A percentile compares a stretch with the other conserved stretches of the same genome.
phyloP scores from a whole-genome alignment of 495 filamentous ascomycete species.

The Lepraria neglecta region DNA sequence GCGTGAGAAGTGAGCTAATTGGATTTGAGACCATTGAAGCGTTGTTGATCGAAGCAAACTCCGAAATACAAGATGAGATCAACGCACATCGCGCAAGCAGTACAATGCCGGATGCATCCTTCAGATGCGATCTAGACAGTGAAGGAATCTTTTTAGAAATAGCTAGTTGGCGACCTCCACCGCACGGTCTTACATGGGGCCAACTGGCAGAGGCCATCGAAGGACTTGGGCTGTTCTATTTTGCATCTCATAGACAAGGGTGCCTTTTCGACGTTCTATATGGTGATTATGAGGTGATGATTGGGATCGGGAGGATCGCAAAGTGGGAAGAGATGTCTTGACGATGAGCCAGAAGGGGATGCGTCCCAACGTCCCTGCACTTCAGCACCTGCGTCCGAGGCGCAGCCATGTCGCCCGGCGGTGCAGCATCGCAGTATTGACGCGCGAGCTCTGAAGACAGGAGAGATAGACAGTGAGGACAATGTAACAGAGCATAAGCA shows the following conservation, averaged over 20 bases:
- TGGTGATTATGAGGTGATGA: neutral
- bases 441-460: too few relatives aligned
- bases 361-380: too few relatives aligned
- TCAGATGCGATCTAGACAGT: neutral
- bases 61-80: neutral
- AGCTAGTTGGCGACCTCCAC: neutral
- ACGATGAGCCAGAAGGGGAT: neutral
- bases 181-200: neutral
- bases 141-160: neutral
- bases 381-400: too few relatives aligned
- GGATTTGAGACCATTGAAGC: neutral
- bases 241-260: neutral
- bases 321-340: neutral
- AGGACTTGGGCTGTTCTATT: slow-evolving; percentile 8
- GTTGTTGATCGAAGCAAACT: neutral
- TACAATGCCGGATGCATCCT: neutral
- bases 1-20: neutral
- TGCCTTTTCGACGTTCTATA: neutral
- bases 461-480: too few relatives aligned
- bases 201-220: neutral
- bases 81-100: neutral
- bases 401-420: too few relatives aligned
- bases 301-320: neutral
- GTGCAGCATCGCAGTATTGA: too few relatives aligned
- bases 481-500: too few relatives aligned